These are phyloP conservation scores for Pythium biforme DNA, from an alignment of 352 stramenopile species.

Conservation along the genomic window DNA sequence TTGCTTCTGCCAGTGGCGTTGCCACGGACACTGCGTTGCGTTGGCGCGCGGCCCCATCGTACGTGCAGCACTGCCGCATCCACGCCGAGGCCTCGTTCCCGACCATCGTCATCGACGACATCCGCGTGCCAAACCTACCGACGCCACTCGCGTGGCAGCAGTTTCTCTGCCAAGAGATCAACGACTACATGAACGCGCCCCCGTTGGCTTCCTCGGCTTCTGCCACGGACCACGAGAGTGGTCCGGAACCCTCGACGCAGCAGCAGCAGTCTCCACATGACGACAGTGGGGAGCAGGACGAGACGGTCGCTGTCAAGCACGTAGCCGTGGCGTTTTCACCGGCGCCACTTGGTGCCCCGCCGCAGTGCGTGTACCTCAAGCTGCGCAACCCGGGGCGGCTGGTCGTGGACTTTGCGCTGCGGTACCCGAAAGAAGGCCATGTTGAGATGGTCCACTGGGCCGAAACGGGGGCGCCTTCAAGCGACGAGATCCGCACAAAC, in stretches of 20 bases:
- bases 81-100: constrained; percentile 83
- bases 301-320: constrained; percentile 30
- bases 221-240: neutral
- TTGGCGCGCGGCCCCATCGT: constrained; percentile 14
- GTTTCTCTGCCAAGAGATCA: constrained; percentile 75
- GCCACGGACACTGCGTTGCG: constrained; percentile 1
- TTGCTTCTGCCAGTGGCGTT: neutral
- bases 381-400: constrained; percentile 87
- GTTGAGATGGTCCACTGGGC: constrained; percentile 94
- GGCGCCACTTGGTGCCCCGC: constrained; percentile 43
- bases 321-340: constrained; percentile 84
- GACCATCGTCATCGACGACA: constrained; percentile 81
- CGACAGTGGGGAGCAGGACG: constrained; percentile 10
- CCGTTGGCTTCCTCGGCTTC: neutral
- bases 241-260: neutral
- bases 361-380: constrained; percentile 71
- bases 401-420: constrained; percentile 79
- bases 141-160: constrained; percentile 64
- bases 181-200: constrained; percentile 61
- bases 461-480: constrained; percentile 84
- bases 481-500: constrained; percentile 68
- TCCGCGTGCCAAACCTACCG: constrained; percentile 56
- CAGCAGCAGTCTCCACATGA: too few relatives aligned
- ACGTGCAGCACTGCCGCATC: constrained; percentile 48
- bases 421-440: constrained; percentile 90